Conservation (phyloP, 257 asterid genomes). For the Perilla frutescens region DNA sequence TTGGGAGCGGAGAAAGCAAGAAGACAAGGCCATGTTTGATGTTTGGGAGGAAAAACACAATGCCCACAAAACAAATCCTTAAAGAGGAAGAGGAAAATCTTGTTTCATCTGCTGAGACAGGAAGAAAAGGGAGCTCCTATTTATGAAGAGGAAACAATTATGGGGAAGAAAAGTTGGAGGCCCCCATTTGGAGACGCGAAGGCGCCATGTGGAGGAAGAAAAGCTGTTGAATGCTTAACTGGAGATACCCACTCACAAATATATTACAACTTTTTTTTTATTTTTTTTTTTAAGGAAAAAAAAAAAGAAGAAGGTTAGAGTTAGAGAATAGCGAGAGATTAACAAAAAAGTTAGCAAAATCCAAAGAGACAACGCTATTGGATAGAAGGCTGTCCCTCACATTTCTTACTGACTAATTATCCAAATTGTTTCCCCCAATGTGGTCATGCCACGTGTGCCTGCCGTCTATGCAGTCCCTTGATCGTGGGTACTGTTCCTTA, state of each 20-base stretch:
- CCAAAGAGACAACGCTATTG: constrained; percentile 38
- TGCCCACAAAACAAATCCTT: constrained; percentile 12
- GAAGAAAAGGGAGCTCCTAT: neutral
- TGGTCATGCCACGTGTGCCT: neutral
- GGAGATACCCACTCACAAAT: constrained; percentile 36
- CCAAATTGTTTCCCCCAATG: constrained; percentile 6
- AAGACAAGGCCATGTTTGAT: constrained; percentile 56
- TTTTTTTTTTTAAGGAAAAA: too few species aligned
- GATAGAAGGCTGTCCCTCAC: constrained; percentile 28
- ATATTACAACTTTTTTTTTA: neutral
- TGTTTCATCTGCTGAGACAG: constrained; percentile 31
- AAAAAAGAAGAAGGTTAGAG: too few species aligned
- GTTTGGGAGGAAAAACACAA: neutral
- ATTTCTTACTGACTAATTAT: neutral
- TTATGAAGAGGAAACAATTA: constrained; percentile 24
- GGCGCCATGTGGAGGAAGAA: constrained; percentile 22
- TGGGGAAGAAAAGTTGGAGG: constrained; percentile 20
- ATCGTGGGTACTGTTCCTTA: too few species aligned
- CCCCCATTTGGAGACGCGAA: constrained; percentile 42
- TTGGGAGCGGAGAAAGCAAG: constrained; percentile 54
- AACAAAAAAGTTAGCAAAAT: constrained; percentile 31
- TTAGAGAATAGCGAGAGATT: neutral
- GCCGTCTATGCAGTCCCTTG: constrained; percentile 27
- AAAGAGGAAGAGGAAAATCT: neutral
- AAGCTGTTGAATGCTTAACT: constrained; percentile 13